Conservation (phyloP, 495 filamentous ascomycete species). For the Tuber magnatum region DNA sequence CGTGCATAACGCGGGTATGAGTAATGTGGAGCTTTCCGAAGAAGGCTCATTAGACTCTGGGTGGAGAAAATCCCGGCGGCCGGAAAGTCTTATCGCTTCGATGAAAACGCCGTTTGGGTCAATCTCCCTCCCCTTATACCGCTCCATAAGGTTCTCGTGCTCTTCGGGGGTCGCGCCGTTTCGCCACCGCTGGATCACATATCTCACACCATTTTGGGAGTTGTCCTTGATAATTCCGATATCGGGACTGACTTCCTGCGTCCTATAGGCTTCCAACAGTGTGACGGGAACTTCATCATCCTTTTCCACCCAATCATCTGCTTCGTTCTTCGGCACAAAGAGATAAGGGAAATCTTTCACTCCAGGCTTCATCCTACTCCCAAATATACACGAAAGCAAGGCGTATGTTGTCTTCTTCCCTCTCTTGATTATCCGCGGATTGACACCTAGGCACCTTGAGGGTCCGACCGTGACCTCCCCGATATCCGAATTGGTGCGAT, state of each 20-base stretch:
- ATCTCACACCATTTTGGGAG: slow-evolving; percentile 20
- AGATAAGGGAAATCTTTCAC: slow-evolving; percentile 36
- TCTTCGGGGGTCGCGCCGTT: slow-evolving; percentile 26
- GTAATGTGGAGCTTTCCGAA: slow-evolving; percentile 15
- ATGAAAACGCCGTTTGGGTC: slow-evolving; percentile 46
- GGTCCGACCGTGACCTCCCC: slow-evolving; percentile 24
- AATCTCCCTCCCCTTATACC: slow-evolving; percentile 27
- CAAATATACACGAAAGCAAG: slow-evolving; percentile 30
- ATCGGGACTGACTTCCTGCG: slow-evolving; percentile 16
- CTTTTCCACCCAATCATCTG: slow-evolving; percentile 22
- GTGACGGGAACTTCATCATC: slow-evolving; percentile 8
- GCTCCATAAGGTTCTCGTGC: slow-evolving; percentile 18
- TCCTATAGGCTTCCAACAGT: slow-evolving; percentile 24
- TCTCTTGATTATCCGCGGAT: slow-evolving; percentile 23
- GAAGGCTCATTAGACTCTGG: slow-evolving; percentile 30
- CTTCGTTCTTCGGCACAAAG: slow-evolving; percentile 27
- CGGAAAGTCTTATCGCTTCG: slow-evolving; percentile 49
- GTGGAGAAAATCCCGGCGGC: slow-evolving; percentile 57
- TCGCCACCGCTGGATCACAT: slow-evolving; percentile 36
- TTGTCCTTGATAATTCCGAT: slow-evolving; percentile 42
- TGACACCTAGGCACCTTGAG: slow-evolving; percentile 19
- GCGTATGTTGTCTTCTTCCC: slow-evolving; percentile 30
- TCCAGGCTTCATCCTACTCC: slow-evolving; percentile 25
- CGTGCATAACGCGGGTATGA: slow-evolving; percentile 40
- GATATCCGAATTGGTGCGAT: slow-evolving; percentile 44